Base-by-base conservation (phyloP, 116 monocot species). In the Iris pallida region DNA sequence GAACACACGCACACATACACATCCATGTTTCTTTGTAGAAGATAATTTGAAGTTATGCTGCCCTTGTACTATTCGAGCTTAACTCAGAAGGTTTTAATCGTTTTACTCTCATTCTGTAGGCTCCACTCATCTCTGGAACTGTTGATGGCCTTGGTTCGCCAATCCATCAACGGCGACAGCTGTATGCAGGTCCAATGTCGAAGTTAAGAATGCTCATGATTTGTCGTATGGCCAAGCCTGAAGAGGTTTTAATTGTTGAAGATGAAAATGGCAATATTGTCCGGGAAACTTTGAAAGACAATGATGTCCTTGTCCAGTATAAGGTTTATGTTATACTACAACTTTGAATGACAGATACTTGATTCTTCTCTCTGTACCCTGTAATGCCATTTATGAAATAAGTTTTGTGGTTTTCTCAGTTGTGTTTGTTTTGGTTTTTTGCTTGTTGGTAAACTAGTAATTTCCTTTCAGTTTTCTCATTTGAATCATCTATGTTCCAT, bases 261-360 rank as follows among this genome's bases (percentile, higher is more conserved):
- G 94, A 95, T 80, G 94, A 95, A 78, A 95, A 95, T 83, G 94
- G 94, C 1, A 95, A 95, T 66, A 95, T 95, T 75, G 94, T 95
- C 20, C 90, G 94, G 18, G 94, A 95, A 78, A 95, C 94, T 14
- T 81, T 95, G 94, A 95, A 90, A 72, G 94, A 95, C 71, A 87
- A 90, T 74, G 94, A 90, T 72, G 90, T 95, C 30, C 94, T 95
- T 74, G 90, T 95, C 47, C 94, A 95, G 55, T 95, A 95, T 70
- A 95, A 95, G 90, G 94, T 85, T 55, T 51, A 13, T 51, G 49
- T 30, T 30, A 30, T 30, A 30, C 30, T 30, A 1, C 30, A 30
- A 30, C 30, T 30, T 30, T 30, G 30, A 30, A 30, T 30, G 30
- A 0, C 30, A 30, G 30, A 30, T 30, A 3, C 30, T 30, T 30